phyloP scores from a whole-genome alignment of 2,329 filamentous ascomycete species.

The Blumeriella jaapii region DNA sequence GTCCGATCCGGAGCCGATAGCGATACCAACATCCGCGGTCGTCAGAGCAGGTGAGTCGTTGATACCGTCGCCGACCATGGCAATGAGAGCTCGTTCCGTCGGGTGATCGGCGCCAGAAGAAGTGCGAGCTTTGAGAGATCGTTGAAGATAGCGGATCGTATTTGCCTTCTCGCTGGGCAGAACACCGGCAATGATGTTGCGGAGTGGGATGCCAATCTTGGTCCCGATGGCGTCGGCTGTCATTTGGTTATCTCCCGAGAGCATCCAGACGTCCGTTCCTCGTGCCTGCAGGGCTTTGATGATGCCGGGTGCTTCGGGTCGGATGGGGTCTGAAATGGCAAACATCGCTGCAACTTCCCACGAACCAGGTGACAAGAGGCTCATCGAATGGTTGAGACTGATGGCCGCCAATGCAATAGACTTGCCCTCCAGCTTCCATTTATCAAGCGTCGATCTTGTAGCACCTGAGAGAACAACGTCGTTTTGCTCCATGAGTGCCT shows the following conservation, averaged over 20 bases:
- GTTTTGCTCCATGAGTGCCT: constrained; percentile 49
- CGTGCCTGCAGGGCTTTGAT: constrained; percentile 51
- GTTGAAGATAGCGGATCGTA: constrained; percentile 53
- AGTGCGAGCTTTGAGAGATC: constrained; percentile 14
- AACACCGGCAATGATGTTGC: constrained; percentile 77
- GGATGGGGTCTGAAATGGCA: constrained; percentile 70
- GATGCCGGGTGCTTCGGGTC: constrained; percentile 56
- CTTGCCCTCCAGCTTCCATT: constrained; percentile 52
- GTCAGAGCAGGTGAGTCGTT: constrained; percentile 77
- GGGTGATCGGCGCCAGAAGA: constrained; percentile 17
- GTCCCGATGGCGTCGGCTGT: constrained; percentile 71
- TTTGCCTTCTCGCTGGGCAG: constrained; percentile 73
- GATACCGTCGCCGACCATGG: constrained; percentile 79
- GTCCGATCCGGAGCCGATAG: constrained; percentile 69
- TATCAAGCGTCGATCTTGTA: constrained; percentile 32
- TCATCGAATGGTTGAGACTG: constrained; percentile 16
- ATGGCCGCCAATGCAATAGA: constrained; percentile 50
- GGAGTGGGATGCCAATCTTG: constrained; percentile 59
- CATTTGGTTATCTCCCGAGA: constrained; percentile 81
- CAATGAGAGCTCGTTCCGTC: constrained; percentile 44
- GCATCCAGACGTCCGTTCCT: constrained; percentile 75
- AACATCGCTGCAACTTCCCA: constrained; percentile 54
- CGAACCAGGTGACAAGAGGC: background rate
- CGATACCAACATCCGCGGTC: constrained; percentile 72
- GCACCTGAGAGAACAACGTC: constrained; percentile 30